Base-by-base conservation (phyloP, 345 rosid genomes). In the Tarenaya hassleriana region DNA sequence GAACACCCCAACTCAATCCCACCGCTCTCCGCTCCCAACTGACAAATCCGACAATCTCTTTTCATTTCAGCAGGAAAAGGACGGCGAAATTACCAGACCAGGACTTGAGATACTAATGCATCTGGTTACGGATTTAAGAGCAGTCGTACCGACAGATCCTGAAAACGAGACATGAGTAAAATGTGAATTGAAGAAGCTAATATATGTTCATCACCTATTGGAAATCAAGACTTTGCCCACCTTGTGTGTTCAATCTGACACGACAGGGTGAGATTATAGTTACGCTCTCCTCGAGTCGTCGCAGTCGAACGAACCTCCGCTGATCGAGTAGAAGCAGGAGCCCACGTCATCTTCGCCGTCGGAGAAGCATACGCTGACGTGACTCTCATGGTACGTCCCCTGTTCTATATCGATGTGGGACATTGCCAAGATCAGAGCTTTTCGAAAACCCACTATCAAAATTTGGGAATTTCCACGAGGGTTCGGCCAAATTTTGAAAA, bases 1-100 rank as follows among this genome's bases (percentile, higher is more conserved):
- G 89, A 85, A 44, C 97, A 88, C 6, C 97, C 97, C 71, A 88
- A 64, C 60, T 85, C 77, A 55, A 88, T 74, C 48, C 80, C 75
- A 50, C 54, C 52, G 5, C 89, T 85, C 66, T 75, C 82, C 69
- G 82, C 63, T 27, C 77, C 85, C 77, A 80, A 67, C 47, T 88
- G 86, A 42, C 97, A 88, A 69, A 88, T 85, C 66, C 95, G 70
- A 62, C 97, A 88, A 47, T 63, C 80, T 61, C 63, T 67, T 53
- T 72, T 74, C 57, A 59, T 64, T 20, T 67, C 66, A 67, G 58
- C 82, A 47, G 65, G n/a, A n/a, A 24, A 31, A 15, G 37, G 46
- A 38, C 16, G 41, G 27, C 16, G 16, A 58, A 48, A 43, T 64
- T 77, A n/a, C n/a, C n/a, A n/a, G n/a, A 85, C 94, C 79, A 35